Evolutionary conservation across 1,284 basidiomycete genomes (phyloP), one percentile per base, ranked within the genome.

Genomic region (Takashimella tepidaria): DNA sequence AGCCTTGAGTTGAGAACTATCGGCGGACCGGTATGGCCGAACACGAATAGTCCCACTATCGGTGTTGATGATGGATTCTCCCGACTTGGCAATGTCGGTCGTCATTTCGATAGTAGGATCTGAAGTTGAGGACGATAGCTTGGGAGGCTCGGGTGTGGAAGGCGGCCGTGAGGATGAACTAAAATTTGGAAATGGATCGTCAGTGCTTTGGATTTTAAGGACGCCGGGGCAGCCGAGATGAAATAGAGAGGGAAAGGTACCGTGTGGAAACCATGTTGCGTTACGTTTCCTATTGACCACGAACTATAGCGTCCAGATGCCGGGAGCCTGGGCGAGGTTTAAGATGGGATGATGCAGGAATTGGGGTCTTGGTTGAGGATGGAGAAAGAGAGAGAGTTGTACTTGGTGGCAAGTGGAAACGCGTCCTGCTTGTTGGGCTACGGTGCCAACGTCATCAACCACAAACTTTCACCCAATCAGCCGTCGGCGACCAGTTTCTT

Each of bases 1-100:
- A 0, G 88, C 86, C 53, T 73, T 72, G 41, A 75, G 45, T 50
- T 76, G 68, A 16, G 65, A 63, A 37, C 67, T 68, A 4, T 64
- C 67, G 3, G 64, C 59, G 3, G 69, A 71, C 8, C 73, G 59
- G 51, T 69, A 76, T 0, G 74, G 74, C 26, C 69, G 53, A 19
- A 76, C 72, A 16, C 53, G 61, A 26, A 75, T 57, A 2, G 61
- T 56, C 8, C 73, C 73, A 2, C 56, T 65, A 0, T 72, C 67
- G 1, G 70, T 74, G 5, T 64, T 51, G 22, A 75, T 69, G 47
- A 66, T 53, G 27, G 59, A 62, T 12, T 66, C 61, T n/a, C 60
- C 54, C 19, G 43, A 55, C 26, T 60, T 58, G 16, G 66, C 61
- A n/a, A 37, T 37, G 31, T 37, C 16, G 31, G 31, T 37, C 10